Base-by-base conservation (phyloP, 306 rosid genomes). In the Heteromeles arbutifolia region DNA sequence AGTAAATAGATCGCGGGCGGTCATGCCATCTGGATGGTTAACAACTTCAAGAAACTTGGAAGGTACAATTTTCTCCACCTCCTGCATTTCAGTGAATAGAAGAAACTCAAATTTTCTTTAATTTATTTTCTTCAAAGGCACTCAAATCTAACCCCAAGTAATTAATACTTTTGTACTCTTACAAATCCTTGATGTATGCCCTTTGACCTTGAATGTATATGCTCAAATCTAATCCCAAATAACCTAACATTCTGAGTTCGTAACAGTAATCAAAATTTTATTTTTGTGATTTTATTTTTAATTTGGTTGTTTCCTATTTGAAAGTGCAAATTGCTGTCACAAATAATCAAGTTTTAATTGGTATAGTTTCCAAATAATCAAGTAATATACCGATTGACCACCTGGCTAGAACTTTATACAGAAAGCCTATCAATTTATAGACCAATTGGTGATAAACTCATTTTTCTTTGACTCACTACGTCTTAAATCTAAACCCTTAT, bases 1-100 rank as follows among this genome's bases (percentile, higher is more conserved):
- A 0, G 77, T 84, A 83, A 88, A 88, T 18, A 82, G 13, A 59
- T 79, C 69, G 6, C 41, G 56, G 24, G 90, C 85, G 15, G 83
- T 72, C 50, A 32, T 66, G 3, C 28, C 50, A 37, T 66, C 70
- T 66, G 39, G 9, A 31, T 18, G 0, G 32, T 63, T 29, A 28
- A 29, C n/a, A 26, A 1, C 22, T 3, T 15, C 67, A 15, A 29
- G 37, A 17, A 14, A 14, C 39, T 26, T 13, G 2, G 67, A 21
- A 25, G 39, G 31, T 26, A 59, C 65, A 59, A 59, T 5, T 2
- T 25, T 59, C 31, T 25, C 65, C 17, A 59, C 31, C 34, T 59
- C 65, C 65, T 59, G 65, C 65, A 59, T 25, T 59, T n/a, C 28
- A 24, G 24, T 56, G 62, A 48, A 48, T 15, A 5, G 54, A 48